Evolutionary conservation across 2,329 filamentous ascomycete species (phyloP), one percentile per base, ranked within the genome.

Genomic region (Myriosclerotinia scirpicola): DNA sequence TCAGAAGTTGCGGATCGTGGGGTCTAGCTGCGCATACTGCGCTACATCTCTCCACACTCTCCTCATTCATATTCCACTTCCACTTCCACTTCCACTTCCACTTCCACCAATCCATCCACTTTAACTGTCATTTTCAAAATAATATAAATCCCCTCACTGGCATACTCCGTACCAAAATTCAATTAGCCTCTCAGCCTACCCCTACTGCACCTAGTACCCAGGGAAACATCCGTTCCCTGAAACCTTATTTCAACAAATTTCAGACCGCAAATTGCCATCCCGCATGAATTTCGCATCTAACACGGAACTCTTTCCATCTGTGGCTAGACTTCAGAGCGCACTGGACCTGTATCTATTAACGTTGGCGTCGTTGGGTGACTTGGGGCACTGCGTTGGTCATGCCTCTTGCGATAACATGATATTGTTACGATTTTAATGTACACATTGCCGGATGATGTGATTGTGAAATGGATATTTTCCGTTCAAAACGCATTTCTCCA

Each of bases 281-380:
- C 22, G 40, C 55, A 59, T 59, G 17, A 22, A 46, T 34, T 17
- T 42, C 30, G 30, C 50, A 60, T 48, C 56, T 60, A 22, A 52
- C 15, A 11, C 56, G 30, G 42, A n/a, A 60, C 56, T 60, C 34
- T 38, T 59, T 30, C 26, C 44, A 22, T 17, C 17, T 14, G 30
- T 34, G 17, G 56, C 56, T 48, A 36, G 42, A 36, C 56, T 48
- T 8, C 14, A 14, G 44, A 50, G 30, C 44, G 20, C 44, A 50
- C 42, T 36, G 30, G 56, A 36, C 30, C 7, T 30, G 1, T 36
- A 36, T 36, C 30, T n/a, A 36, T 52, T 14, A 12, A 40, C 38
- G 30, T 34, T 34, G 30, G 4, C 30, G 30, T 34, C 12, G 12
- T 40, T 40, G 38, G 12, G 12, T 0, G 9, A 50, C 46, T 40